Percentiles rank a stretch among this genome's conserved stretches.
These are phyloP conservation scores for Coprinopsis strossmayeri DNA, from an alignment of 768 basidiomycete species.

Conservation along the genomic window DNA sequence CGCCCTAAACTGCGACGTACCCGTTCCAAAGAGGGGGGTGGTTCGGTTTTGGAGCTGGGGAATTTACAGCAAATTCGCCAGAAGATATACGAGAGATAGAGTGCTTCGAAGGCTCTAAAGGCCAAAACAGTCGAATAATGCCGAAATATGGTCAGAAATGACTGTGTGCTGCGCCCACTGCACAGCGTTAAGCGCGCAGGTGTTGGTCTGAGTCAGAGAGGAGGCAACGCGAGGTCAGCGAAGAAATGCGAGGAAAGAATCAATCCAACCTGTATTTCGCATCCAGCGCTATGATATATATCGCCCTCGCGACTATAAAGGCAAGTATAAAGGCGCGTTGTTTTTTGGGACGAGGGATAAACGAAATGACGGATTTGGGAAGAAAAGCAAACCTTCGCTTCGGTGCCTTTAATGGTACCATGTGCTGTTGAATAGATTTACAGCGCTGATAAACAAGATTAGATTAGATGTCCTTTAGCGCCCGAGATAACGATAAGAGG, in stretches of 20 bases:
- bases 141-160: no score
- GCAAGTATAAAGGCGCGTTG: conserved; percentile 5
- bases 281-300: background rate
- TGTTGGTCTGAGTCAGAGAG: no score
- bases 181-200: no score
- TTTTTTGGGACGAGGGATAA: conserved; percentile 2
- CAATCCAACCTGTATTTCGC: background rate
- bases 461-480: conserved; percentile 2
- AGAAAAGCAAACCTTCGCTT: background rate
- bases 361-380: conserved; percentile 1
- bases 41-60: no score
- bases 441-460: background rate
- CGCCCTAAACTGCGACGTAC: background rate
- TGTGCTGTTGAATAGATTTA: background rate
- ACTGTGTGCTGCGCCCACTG: no score
- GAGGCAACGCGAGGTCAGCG: background rate
- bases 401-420: background rate
- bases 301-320: conserved; percentile 1
- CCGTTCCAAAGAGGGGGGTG: no score
- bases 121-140: no score
- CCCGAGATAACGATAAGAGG: no score
- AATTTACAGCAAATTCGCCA: no score
- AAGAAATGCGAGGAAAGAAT: background rate
- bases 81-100: no score
- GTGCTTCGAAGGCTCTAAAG: no score